Conservation (phyloP, 768 basidiomycete genomes). For the Ramaria rubella region DNA sequence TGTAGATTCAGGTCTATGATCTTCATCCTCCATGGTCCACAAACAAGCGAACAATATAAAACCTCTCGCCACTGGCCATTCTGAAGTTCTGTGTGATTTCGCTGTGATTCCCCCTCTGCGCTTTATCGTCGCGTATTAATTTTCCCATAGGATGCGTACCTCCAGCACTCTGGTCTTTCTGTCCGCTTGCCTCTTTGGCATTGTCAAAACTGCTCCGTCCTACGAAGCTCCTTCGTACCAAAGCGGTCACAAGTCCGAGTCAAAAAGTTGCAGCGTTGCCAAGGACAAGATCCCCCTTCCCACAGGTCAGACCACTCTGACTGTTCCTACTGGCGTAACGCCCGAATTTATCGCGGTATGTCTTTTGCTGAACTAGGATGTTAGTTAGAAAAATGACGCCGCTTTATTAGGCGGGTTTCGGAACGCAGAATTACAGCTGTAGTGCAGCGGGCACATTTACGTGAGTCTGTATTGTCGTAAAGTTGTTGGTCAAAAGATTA, state of each 20-base stretch:
- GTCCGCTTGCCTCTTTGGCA: neutral
- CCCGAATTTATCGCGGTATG: constrained; percentile 37
- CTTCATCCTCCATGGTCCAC: too few relatives aligned
- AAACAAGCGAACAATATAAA: too few relatives aligned
- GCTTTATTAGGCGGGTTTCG: constrained; percentile 2
- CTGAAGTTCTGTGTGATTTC: too few relatives aligned
- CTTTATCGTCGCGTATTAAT: too few relatives aligned
- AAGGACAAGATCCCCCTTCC: constrained; percentile 19
- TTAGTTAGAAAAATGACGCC: neutral
- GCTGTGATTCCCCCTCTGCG: too few relatives aligned
- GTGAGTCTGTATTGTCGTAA: constrained; percentile 25
- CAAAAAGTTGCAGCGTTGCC: neutral
- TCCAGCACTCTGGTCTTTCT: neutral
- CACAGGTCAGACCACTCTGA: constrained; percentile 27
- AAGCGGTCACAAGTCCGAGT: too few relatives aligned
- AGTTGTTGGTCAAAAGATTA: neutral
- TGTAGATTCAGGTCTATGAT: too few relatives aligned
- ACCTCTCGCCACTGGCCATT: too few relatives aligned
- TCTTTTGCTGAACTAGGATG: neutral
- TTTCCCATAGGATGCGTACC: neutral
- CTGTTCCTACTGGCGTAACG: constrained; percentile 18
- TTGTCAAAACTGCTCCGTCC: neutral
- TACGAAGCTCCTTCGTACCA: too few relatives aligned
- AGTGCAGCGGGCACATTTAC: constrained; percentile 30
- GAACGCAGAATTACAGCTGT: constrained; percentile 47